phyloP scores from a whole-genome alignment of 805 yeast genomes.

The Millerozyma acaciae region DNA sequence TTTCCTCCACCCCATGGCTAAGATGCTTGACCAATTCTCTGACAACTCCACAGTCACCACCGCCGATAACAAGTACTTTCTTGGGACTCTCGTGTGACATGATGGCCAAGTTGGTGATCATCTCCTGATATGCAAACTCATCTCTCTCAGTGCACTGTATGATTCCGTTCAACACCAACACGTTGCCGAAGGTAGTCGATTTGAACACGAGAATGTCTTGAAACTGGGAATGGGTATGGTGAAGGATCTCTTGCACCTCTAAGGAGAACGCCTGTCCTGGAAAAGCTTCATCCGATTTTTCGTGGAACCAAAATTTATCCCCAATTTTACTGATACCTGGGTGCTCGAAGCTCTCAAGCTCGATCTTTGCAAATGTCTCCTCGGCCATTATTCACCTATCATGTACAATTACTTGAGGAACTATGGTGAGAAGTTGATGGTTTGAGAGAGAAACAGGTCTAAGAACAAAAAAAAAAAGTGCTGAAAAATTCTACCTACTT shows the following conservation, averaged over 20 bases:
- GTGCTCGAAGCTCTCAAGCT: slow-evolving; percentile 22
- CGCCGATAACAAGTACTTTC: slow-evolving; percentile 83
- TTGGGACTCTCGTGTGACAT: slow-evolving; percentile 74
- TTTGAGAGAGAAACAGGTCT: too few relatives aligned
- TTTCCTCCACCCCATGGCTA: slow-evolving; percentile 49
- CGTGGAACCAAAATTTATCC: slow-evolving; percentile 70
- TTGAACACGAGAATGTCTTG: slow-evolving; percentile 83
- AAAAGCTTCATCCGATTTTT: slow-evolving; percentile 62
- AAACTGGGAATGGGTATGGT: slow-evolving; percentile 62
- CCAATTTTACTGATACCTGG: slow-evolving; percentile 22
- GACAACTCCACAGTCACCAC: slow-evolving; percentile 94
- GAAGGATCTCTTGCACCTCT: slow-evolving; percentile 59
- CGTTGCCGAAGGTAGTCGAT: slow-evolving; percentile 77
- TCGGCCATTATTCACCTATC: too few relatives aligned
- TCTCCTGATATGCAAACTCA: slow-evolving; percentile 91
- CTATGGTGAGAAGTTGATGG: too few relatives aligned
- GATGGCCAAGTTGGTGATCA: slow-evolving; percentile 80
- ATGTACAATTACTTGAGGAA: too few relatives aligned
- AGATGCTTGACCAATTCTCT: slow-evolving; percentile 80
- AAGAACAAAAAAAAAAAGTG: too few relatives aligned
- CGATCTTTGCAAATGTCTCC: too few relatives aligned
- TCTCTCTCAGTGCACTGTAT: slow-evolving; percentile 90
- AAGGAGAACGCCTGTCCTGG: slow-evolving; percentile 85
- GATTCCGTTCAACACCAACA: slow-evolving; percentile 83
- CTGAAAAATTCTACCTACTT: too few relatives aligned